These are phyloP conservation scores for Thielaviopsis musarum DNA, from an alignment of 2,329 filamentous ascomycete genomes.

Conservation along the genomic window DNA sequence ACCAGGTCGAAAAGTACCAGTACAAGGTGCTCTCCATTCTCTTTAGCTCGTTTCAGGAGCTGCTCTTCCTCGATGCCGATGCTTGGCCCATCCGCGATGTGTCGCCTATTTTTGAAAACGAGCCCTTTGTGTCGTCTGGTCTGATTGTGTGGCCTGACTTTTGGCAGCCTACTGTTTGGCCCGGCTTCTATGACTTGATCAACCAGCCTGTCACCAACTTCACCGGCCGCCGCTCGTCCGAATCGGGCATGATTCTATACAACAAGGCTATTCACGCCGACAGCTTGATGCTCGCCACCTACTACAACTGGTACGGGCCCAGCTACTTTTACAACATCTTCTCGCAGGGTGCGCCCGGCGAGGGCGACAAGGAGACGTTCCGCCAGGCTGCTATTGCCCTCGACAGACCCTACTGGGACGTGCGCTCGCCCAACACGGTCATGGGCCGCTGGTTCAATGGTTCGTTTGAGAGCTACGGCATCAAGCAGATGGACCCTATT, in stretches of 20 bases:
- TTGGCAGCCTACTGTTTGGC: slow-evolving; percentile 26
- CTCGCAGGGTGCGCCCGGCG: slow-evolving; percentile 25
- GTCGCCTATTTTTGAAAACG: slow-evolving; percentile 28
- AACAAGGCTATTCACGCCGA: slow-evolving; percentile 29
- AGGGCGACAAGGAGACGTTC: slow-evolving; percentile 34
- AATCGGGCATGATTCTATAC: slow-evolving; percentile 31
- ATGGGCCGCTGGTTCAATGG: slow-evolving; percentile 20
- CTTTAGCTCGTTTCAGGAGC: slow-evolving; percentile 40
- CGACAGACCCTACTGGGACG: slow-evolving; percentile 23
- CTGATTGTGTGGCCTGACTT: slow-evolving; percentile 42
- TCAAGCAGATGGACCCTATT: slow-evolving; percentile 19
- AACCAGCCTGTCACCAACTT: slow-evolving; percentile 19
- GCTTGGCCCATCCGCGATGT: slow-evolving; percentile 28
- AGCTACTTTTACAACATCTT: slow-evolving; percentile 31
- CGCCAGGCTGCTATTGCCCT: slow-evolving; percentile 26
- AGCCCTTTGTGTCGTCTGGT: slow-evolving; percentile 34
- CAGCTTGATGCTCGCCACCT: slow-evolving; percentile 31
- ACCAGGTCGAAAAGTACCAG: slow-evolving; percentile 28
- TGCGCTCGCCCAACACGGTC: slow-evolving; percentile 19
- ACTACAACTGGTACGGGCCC: slow-evolving; percentile 39
- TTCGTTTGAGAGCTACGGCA: slow-evolving; percentile 15
- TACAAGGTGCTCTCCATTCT: slow-evolving; percentile 40
- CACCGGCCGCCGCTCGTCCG: slow-evolving; percentile 22
- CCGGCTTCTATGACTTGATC: slow-evolving; percentile 28
- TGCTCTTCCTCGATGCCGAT: slow-evolving; percentile 42